A percentile compares a stretch with the other conserved stretches of the same genome.
These are phyloP conservation scores for Meyerozyma sp. DNA, from an alignment of 1,139 yeast species.

Conservation along the genomic window DNA sequence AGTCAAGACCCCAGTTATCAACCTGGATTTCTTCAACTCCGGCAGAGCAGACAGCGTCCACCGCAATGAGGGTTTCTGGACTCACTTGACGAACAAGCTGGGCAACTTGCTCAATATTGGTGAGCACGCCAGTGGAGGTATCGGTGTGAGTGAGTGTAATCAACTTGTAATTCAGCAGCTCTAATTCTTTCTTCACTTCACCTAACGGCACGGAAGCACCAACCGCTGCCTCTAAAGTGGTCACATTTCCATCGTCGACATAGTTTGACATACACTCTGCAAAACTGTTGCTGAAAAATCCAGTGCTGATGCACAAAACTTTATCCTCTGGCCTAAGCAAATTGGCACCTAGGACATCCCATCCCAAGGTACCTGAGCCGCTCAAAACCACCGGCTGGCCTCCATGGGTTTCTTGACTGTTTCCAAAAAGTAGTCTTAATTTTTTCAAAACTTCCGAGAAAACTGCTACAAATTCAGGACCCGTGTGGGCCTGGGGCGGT, in stretches of 20 bases:
- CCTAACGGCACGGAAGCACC: slow-evolving; percentile 1
- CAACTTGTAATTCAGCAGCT: neutral
- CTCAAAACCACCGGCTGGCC: slow-evolving; percentile 3
- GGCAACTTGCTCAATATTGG: slow-evolving; percentile 6
- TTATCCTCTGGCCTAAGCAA: slow-evolving; percentile 1
- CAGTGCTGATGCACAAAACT: slow-evolving; percentile 3
- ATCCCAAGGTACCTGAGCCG: slow-evolving; percentile 4
- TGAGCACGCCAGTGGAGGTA: slow-evolving; percentile 8
- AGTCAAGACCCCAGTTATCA: slow-evolving; percentile 10
- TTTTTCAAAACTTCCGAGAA: slow-evolving; percentile 2
- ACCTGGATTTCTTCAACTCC: slow-evolving; percentile 10
- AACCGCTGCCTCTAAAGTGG: slow-evolving; percentile 1
- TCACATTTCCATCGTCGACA: slow-evolving; percentile 1
- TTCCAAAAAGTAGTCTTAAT: slow-evolving; percentile 2
- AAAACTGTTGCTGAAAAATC: slow-evolving; percentile 3
- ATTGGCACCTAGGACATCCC: slow-evolving; percentile 4
- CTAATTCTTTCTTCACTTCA: neutral
- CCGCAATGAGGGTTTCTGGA: slow-evolving; percentile 7
- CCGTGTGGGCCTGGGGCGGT: slow-evolving; percentile 3
- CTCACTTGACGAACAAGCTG: slow-evolving; percentile 4
- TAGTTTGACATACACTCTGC: slow-evolving; percentile 3
- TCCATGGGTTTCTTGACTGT: neutral
- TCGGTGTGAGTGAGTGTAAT: slow-evolving; percentile 9
- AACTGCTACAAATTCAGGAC: slow-evolving; percentile 1
- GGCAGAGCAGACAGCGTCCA: slow-evolving; percentile 9